Base-by-base conservation (phyloP, 202 grass and related monocot genomes). In the Schoenoplectus tabernaemontani region DNA sequence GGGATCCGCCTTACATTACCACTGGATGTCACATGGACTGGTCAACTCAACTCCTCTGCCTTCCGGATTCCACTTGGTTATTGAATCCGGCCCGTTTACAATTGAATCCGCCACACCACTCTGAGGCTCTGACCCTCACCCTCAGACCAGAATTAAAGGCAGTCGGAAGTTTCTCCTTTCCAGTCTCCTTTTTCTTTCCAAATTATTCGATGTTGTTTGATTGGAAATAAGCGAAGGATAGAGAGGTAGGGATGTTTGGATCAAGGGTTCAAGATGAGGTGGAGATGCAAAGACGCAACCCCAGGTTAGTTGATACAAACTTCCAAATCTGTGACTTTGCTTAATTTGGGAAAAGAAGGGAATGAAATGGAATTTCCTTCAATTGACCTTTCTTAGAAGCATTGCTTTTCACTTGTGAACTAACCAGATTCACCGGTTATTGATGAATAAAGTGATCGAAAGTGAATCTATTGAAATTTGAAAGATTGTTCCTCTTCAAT, bases 211-310 rank as follows among this genome's bases (percentile, higher is more conserved):
- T 43, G 34, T 24, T 26, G 7, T 43, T 59, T 57, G 75, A 78
- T 78, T 12, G 7, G 75, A 24, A 57, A 11, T 9, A 15, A 24
- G 3, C 51, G 78, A 70, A 58, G 65, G 41, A 32, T 11, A 81
- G 46, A 50, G n/a, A 24, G 64, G 15, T 16, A 68, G 51, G 60
- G 63, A 96, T 96, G 92, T 96, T 90, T 41, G 79, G 82, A 73
- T 88, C 89, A 79, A 78, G 86, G 60, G 92, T 78, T 57, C 85
- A 89, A 81, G 85, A 89, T 79, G 92, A 83, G 78, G 83, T 90
- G 78, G 92, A 96, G 92, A 90, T 96, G 92, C 85, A 88, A 90
- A 61, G 89, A 79, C 68, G 92, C 79, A 82, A 83, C 4, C 83
- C 54, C 67, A 96, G 82, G 89, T 78, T 82, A 86, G 83, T 92